phyloP scores from a whole-genome alignment of 495 filamentous ascomycete species.

The Tuber microsphaerosporum region DNA sequence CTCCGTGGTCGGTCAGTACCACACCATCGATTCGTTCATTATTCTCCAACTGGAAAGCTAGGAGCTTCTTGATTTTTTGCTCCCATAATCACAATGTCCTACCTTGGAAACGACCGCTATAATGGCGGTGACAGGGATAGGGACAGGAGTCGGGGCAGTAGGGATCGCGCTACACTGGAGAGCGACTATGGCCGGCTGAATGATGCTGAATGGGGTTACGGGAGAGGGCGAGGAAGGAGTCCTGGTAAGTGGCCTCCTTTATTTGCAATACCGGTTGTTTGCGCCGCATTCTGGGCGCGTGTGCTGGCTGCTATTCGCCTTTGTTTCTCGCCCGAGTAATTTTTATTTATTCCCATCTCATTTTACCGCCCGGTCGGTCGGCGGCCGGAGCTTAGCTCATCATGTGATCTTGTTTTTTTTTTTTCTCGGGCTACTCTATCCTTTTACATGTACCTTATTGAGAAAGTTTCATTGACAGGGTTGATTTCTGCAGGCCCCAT shows the following conservation, averaged over 20 bases:
- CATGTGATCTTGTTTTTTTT: background rate
- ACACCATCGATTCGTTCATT: slow-evolving; percentile 8
- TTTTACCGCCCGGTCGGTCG: background rate
- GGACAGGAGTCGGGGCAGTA: slow-evolving; percentile 38
- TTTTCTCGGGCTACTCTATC: background rate
- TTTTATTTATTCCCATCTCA: slow-evolving; percentile 3
- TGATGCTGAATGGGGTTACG: slow-evolving; percentile 32
- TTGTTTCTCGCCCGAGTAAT: slow-evolving; percentile 5
- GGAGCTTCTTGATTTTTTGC: background rate
- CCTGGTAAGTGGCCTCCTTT: slow-evolving; percentile 27
- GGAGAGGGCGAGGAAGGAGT: slow-evolving; percentile 40
- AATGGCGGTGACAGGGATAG: slow-evolving; percentile 33
- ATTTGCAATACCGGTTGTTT: background rate
- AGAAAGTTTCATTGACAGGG: slow-evolving; percentile 15
- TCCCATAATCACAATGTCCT: slow-evolving; percentile 22
- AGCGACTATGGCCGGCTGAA: slow-evolving; percentile 36
- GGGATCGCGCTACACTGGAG: slow-evolving; percentile 35
- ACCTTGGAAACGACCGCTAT: slow-evolving; percentile 38
- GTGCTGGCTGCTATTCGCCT: slow-evolving; percentile 3
- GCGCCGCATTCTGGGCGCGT: background rate
- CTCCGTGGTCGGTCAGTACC: background rate
- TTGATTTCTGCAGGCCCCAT: slow-evolving; percentile 25
- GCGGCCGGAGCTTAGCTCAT: background rate
- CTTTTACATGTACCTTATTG: slow-evolving; percentile 1
- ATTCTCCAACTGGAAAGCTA: slow-evolving; percentile 11